Conservation (phyloP, 768 basidiomycete species). For the Leccinum incarnatum region DNA sequence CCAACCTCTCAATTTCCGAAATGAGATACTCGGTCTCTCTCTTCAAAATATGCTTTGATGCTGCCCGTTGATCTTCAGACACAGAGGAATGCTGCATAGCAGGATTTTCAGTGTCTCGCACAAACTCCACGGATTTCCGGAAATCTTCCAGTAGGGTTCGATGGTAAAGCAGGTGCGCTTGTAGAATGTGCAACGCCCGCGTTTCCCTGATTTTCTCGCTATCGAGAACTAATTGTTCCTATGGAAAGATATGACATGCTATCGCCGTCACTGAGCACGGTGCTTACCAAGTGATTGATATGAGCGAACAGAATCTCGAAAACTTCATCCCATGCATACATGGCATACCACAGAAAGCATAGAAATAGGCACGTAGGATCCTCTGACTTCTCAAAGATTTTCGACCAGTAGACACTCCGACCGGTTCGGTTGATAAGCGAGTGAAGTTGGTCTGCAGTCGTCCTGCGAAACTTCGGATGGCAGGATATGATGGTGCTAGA, state of each 20-base stretch:
- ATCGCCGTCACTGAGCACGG: not conserved
- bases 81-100: slow-evolving; percentile 35
- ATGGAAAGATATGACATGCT: not conserved
- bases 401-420: slow-evolving; percentile 33
- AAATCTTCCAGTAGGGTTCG: slow-evolving; percentile 53
- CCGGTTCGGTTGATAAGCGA: slow-evolving; percentile 31
- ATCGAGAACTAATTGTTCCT: slow-evolving; percentile 47
- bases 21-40: slow-evolving; percentile 48
- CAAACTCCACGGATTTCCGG: slow-evolving; percentile 48
- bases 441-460: slow-evolving; percentile 27
- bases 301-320: slow-evolving; percentile 51
- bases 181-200: slow-evolving; percentile 52
- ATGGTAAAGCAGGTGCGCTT: slow-evolving; percentile 58
- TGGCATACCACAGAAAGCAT: slow-evolving; percentile 54
- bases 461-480: slow-evolving; percentile 23
- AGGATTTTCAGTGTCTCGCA: slow-evolving; percentile 48
- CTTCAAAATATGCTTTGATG: slow-evolving; percentile 37
- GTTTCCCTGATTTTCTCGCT: slow-evolving; percentile 45
- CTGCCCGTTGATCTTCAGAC: slow-evolving; percentile 2
- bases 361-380: slow-evolving; percentile 58
- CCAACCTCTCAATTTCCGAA: slow-evolving; percentile 48
- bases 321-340: slow-evolving; percentile 63
- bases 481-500: slow-evolving; percentile 28
- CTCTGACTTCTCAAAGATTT: slow-evolving; percentile 23
- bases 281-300: slow-evolving; percentile 47